phyloP scores from a whole-genome alignment of 208 protist genomes.

The Borovskyia barvae region DNA sequence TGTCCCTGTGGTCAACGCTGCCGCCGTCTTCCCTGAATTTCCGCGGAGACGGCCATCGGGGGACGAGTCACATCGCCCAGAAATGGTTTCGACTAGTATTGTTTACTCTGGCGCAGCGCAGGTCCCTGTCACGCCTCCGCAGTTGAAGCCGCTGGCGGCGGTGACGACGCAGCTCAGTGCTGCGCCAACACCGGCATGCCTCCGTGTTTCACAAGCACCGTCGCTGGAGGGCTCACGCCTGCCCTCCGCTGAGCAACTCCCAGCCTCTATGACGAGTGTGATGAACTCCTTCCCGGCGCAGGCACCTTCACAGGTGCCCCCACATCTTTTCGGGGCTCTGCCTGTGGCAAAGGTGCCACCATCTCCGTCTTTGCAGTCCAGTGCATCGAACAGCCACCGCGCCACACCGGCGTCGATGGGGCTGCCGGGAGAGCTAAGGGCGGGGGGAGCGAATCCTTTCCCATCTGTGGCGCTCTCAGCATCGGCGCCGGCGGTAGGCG shows the following conservation, averaged over 20 bases:
- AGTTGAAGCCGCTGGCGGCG: constrained; percentile 35
- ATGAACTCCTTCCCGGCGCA: constrained; percentile 2
- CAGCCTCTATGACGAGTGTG: constrained; percentile 3
- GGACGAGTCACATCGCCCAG: too few relatives aligned
- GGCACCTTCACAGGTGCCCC: background rate
- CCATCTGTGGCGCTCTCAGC: too few relatives aligned
- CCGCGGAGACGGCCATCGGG: too few relatives aligned
- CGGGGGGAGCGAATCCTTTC: too few relatives aligned
- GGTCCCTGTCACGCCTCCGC: constrained; percentile 10
- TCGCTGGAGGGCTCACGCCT: constrained; percentile 18
- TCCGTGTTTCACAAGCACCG: constrained; percentile 8
- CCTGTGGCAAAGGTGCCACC: constrained; percentile 30
- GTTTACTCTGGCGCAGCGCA: constrained; percentile 27
- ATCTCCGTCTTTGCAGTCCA: constrained; percentile 28
- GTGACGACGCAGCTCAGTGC: constrained; percentile 32
- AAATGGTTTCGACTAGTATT: too few relatives aligned
- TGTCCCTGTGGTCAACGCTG: too few relatives aligned
- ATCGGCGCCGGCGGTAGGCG: too few relatives aligned
- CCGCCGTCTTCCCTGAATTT: too few relatives aligned
- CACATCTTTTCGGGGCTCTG: constrained; percentile 3
- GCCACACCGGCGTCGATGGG: constrained; percentile 23
- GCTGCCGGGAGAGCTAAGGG: too few relatives aligned
- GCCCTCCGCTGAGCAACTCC: constrained; percentile 15
- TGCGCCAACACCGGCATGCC: constrained; percentile 10
- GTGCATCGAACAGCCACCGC: constrained; percentile 26